Base-by-base conservation (phyloP, 805 yeast species). In the Nakazawaea ambrosiae region DNA sequence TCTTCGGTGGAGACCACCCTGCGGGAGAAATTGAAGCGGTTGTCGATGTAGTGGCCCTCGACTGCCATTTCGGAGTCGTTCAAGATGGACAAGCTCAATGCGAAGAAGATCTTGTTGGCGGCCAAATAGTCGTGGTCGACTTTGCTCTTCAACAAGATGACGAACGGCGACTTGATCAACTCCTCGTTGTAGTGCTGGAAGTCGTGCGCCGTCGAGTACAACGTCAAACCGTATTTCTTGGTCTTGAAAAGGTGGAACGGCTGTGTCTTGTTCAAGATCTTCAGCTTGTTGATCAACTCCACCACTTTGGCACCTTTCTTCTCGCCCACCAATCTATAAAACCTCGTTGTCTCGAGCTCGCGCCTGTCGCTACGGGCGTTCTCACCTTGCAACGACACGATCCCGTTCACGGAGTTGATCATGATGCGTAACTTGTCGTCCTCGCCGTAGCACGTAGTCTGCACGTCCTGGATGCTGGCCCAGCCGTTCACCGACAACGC, bases 181-280 rank as follows among this genome's bases (percentile, higher is more conserved):
- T 84, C 95, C 4, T 51, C 52, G 5, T 50, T 52, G 49, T 81
- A 84, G 1, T 68, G 61, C 0, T 58, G 48, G 2, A 59, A 46
- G 47, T 78, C 84, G 51, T 84, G 94, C 0, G 92, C 92, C 3
- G 88, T 75, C 10, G 77, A 76, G 52, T 73, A 83, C 1, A 80
- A 49, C 25, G 67, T 50, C 42, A 64, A 40, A 26, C 65, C 65
- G 37, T 56, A 56, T 20, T 56, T 55, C 9, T 40, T 34, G 3
- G 74, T 64, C 46, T 71, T 75, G 65, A 90, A 90, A 23, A 90
- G 60, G 60, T 89, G 96, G 59, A 89, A 87, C 3, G 96, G 89
- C 33, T 87, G 82, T 1, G 78, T 72, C 51, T 90, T 89, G 51
- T 77, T 76, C 37, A 89, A 64, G 16, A 86, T 71, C 43, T 75